Evolutionary conservation across 169 alveolate genomes (phyloP).

Genomic region (Toxoplasma gondii): DNA sequence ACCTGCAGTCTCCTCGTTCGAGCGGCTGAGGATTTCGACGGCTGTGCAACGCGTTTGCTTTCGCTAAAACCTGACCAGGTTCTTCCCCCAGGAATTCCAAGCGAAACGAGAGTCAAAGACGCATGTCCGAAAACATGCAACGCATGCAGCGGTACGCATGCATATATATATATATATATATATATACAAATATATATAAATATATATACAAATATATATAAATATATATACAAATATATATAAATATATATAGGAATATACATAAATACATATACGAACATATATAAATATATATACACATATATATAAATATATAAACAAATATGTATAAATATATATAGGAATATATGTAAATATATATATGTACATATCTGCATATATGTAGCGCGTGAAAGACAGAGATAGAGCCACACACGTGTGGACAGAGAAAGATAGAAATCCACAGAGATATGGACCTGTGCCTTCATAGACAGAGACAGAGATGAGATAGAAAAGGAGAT

Average conservation of each 20-base stretch:
- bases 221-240: too few relatives aligned
- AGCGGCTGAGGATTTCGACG: constrained; percentile 69
- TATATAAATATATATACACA: background rate
- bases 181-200: background rate
- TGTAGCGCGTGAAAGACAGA: too few relatives aligned
- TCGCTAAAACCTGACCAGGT: constrained; percentile 62
- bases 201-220: too few relatives aligned
- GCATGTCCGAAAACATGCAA: constrained; percentile 79
- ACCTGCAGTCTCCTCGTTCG: constrained; percentile 72
- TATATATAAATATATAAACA: too few relatives aligned
- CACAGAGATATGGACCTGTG: too few relatives aligned
- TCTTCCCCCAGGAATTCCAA: constrained; percentile 76
- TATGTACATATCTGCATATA: too few relatives aligned
- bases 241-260: background rate
- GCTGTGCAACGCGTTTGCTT: constrained; percentile 73
- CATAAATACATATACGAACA: background rate
- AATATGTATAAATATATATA: background rate
- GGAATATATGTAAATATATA: background rate
- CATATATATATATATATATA: background rate
- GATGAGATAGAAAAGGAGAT: too few relatives aligned
- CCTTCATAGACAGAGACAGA: too few relatives aligned
- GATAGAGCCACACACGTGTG: too few relatives aligned
- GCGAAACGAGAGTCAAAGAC: constrained; percentile 72
- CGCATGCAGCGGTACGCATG: constrained; percentile 70
- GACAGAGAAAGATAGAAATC: too few relatives aligned